Evolutionary conservation across 2,329 filamentous ascomycete species (phyloP).

Genomic region (Fusarium odoratissimum): DNA sequence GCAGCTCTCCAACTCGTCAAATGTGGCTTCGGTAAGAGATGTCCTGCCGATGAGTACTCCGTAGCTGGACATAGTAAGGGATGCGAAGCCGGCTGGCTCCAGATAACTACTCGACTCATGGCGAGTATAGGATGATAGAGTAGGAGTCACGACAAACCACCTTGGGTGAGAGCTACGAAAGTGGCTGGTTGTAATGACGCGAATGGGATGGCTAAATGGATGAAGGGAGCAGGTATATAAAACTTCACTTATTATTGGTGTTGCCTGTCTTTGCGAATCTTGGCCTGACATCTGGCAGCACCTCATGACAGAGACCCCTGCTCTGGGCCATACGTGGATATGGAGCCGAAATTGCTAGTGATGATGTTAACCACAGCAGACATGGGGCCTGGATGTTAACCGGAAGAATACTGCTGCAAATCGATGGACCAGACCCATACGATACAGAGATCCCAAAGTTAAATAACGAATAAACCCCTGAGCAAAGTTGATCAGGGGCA

Average conservation of each 20-base stretch:
- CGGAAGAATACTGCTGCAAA: not conserved
- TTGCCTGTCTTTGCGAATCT: conserved; percentile 26
- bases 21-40: conserved; percentile 7
- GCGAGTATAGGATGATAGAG: conserved; percentile 2
- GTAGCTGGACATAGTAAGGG: conserved; percentile 17
- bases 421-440: not conserved
- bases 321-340: conserved; percentile 4
- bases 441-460: conserved; percentile 10
- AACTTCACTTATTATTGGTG: conserved; percentile 19
- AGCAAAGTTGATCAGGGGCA: conserved; percentile 31
- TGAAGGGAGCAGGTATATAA: conserved; percentile 25
- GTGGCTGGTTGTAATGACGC: not conserved
- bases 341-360: conserved; percentile 23
- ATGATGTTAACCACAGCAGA: conserved; percentile 4
- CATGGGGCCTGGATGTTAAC: conserved; percentile 12
- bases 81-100: conserved; percentile 28
- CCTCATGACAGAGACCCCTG: conserved; percentile 14
- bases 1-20: conserved; percentile 15
- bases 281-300: conserved; percentile 9
- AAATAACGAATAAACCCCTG: conserved; percentile 20
- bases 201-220: not conserved
- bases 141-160: conserved; percentile 27
- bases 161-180: conserved; percentile 14
- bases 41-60: not conserved
- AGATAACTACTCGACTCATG: conserved; percentile 31